These are phyloP conservation scores for Lactarius sanguifluus DNA, from an alignment of 768 basidiomycete species.

Conservation along the genomic window DNA sequence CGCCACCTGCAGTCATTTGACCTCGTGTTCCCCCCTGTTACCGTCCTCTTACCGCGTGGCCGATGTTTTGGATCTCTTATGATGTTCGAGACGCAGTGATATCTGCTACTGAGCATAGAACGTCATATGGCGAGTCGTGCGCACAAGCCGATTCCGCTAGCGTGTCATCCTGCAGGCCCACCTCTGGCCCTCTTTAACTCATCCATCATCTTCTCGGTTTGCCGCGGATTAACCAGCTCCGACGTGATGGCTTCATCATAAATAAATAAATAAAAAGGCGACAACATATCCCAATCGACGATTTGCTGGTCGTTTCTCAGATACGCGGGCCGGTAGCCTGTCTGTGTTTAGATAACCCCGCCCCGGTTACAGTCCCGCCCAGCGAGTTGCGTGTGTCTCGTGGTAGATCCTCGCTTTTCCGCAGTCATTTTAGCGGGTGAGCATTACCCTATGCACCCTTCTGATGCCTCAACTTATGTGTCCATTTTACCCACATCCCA, in stretches of 20 bases:
- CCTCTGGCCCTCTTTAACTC: background rate
- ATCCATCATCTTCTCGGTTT: background rate
- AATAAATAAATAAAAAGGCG: background rate
- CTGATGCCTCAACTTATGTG: background rate
- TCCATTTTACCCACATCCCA: background rate
- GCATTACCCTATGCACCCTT: conserved; percentile 5
- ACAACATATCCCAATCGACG: background rate
- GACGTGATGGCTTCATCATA: background rate
- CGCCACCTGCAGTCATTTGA: conserved; percentile 23
- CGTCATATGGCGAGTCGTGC: conserved; percentile 17
- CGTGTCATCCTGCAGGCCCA: conserved; percentile 16
- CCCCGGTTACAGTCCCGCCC: conserved; percentile 6
- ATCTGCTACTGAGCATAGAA: conserved; percentile 8
- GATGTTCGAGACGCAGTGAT: conserved; percentile 21
- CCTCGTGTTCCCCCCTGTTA: conserved; percentile 9
- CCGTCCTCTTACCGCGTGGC: conserved; percentile 20
- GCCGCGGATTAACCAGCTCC: conserved; percentile 12
- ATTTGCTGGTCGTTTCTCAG: conserved; percentile 2
- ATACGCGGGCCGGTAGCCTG: conserved; percentile 6
- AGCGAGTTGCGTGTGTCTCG: conserved; percentile 8
- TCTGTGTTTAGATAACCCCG: conserved; percentile 8
- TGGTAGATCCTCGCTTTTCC: conserved; percentile 4
- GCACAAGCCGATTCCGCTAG: conserved; percentile 4
- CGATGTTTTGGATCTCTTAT: conserved; percentile 20
- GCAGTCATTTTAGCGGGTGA: background rate